Evolutionary conservation across 768 basidiomycete genomes (phyloP).

Genomic region (Leucocoprinus leucothites): DNA sequence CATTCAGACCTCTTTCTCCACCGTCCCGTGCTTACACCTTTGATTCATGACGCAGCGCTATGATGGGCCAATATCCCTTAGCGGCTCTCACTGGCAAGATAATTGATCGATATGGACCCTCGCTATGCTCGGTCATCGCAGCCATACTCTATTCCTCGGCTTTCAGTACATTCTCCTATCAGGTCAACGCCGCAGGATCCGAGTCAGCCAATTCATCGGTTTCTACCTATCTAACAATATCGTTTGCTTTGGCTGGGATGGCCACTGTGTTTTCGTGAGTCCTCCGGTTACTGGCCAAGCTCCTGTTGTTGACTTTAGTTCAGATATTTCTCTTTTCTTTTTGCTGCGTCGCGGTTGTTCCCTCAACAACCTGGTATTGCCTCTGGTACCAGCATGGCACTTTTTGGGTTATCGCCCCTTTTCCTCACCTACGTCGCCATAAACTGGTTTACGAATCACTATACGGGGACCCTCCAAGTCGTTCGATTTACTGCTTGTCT

Average conservation of each 20-base stretch:
- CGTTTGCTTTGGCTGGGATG: constrained; percentile 62
- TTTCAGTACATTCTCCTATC: constrained; percentile 60
- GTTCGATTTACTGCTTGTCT: constrained; percentile 53
- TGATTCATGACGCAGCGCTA: constrained; percentile 46
- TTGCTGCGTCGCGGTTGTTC: constrained; percentile 72
- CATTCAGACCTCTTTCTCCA: neutral
- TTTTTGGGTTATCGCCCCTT: constrained; percentile 82
- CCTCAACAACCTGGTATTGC: constrained; percentile 63
- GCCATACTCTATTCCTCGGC: constrained; percentile 56
- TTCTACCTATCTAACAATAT: constrained; percentile 47
- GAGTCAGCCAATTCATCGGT: constrained; percentile 36
- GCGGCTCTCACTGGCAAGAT: constrained; percentile 67
- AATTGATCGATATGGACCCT: constrained; percentile 66
- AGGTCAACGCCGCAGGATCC: constrained; percentile 44
- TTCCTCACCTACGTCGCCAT: constrained; percentile 67
- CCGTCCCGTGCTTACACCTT: neutral
- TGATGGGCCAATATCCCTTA: constrained; percentile 80
- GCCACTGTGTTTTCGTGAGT: constrained; percentile 74
- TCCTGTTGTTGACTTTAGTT: constrained; percentile 3
- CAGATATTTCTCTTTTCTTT: constrained; percentile 70
- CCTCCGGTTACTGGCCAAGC: too few relatives aligned
- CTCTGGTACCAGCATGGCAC: constrained; percentile 62
- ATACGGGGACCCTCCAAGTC: constrained; percentile 42
- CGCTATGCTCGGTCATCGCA: constrained; percentile 61
- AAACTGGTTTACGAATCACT: constrained; percentile 48